phyloP scores from a whole-genome alignment of 768 basidiomycete genomes.

The Boletales sp. region DNA sequence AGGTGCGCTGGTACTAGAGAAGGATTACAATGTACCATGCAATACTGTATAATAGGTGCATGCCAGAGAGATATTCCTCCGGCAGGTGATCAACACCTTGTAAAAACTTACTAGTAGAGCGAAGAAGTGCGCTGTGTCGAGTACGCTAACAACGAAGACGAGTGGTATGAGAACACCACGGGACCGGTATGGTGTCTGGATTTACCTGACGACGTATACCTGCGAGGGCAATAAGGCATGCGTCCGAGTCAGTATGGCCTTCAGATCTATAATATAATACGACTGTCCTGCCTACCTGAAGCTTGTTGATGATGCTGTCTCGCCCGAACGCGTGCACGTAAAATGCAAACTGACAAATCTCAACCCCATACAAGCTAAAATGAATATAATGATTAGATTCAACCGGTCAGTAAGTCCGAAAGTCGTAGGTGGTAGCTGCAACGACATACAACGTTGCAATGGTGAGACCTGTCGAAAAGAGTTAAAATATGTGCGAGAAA shows the following conservation, averaged over 20 bases:
- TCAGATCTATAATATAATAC: too few relatives aligned
- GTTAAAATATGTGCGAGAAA: too few relatives aligned
- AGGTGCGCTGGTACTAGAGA: too few relatives aligned
- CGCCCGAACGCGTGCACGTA: conserved; percentile 16
- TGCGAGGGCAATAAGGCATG: background rate
- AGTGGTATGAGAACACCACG: background rate
- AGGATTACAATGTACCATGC: too few relatives aligned
- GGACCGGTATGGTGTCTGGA: background rate
- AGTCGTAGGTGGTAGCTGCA: too few relatives aligned
- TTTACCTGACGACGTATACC: conserved; percentile 10
- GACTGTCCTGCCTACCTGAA: conserved; percentile 7
- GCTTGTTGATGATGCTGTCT: conserved; percentile 11
- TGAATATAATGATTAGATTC: too few relatives aligned
- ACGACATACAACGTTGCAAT: too few relatives aligned
- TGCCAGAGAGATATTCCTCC: background rate
- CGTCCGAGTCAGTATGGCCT: too few relatives aligned
- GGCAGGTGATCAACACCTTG: conserved; percentile 9
- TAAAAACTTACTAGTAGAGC: background rate
- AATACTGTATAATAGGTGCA: conserved; percentile 4
- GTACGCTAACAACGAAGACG: conserved; percentile 6
- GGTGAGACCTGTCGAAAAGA: too few relatives aligned
- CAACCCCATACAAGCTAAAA: conserved; percentile 18
- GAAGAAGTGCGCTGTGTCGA: conserved; percentile 5
- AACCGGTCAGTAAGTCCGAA: too few relatives aligned
- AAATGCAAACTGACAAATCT: conserved; percentile 15